phyloP scores from a whole-genome alignment of 106 monocot species.

The Dendrobium chrysotoxum region DNA sequence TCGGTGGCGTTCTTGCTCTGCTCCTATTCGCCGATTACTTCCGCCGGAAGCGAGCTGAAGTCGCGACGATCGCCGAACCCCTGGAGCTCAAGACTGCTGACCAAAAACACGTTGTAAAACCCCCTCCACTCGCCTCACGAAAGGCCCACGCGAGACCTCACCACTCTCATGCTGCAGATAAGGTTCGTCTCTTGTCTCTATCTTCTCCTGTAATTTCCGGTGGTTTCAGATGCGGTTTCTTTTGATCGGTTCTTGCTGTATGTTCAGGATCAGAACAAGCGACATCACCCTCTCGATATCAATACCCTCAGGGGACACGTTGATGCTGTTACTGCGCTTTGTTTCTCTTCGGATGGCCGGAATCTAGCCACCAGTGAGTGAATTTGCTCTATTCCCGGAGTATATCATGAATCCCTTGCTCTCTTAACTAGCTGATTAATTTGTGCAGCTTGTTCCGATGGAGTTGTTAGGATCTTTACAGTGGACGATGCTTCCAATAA shows the following conservation, averaged over 20 bases:
- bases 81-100: constrained; percentile 11
- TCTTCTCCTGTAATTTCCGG: background rate
- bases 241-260: constrained; percentile 1
- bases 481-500: constrained; percentile 85
- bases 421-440: background rate
- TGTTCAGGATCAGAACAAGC: constrained; percentile 51
- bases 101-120: constrained; percentile 16
- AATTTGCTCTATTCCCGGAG: background rate
- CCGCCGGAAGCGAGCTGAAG: constrained; percentile 70
- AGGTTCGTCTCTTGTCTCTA: constrained; percentile 23
- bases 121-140: constrained; percentile 8
- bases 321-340: constrained; percentile 63
- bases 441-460: constrained; percentile 76
- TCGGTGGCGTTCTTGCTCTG: constrained; percentile 53
- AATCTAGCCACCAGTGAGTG: constrained; percentile 72
- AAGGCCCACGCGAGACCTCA: constrained; percentile 32
- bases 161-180: constrained; percentile 42
- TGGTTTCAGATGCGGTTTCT: background rate
- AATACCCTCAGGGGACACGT: constrained; percentile 89
- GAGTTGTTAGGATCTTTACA: constrained; percentile 71
- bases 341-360: constrained; percentile 73
- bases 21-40: constrained; percentile 85
- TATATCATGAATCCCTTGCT: no score
- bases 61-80: constrained; percentile 43
- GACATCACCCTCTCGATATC: constrained; percentile 77